Base-by-base conservation (phyloP, 1,139 yeast species). In the Geotrichum histeridarum region DNA sequence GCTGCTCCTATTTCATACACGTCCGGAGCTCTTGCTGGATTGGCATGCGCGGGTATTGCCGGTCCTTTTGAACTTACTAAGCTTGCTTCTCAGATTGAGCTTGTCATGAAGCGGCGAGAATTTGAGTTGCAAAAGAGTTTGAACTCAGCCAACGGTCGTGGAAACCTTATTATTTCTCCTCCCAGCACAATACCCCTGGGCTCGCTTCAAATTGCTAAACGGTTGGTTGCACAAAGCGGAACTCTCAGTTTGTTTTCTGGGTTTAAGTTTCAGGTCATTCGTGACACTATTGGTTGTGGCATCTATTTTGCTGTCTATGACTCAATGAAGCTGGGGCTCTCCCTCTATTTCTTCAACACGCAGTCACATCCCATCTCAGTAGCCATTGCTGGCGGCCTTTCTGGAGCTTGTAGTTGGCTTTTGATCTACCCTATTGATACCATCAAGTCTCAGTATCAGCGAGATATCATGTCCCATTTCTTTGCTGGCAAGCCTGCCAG, bases 21-120 rank as follows among this genome's bases (percentile, higher is more conserved):
- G 1, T 77, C 94, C 0, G 96, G 95, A 0, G 70, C 78, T 6
- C 60, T 80, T 1, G 82, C 94, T 0, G 95, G 95, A 1, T 79
- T 80, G 1, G 73, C 77, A 1, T 83, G 85, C 12, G 78, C 90
- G 1, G 51, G 80, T 4, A 79, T 86, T 66, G 87, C 94, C 2
- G 84, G 93, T 63, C 96, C 96, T 0, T 88, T 88, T 67, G 96
- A 88, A 67, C 81, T 86, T 67, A 83, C 93, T 50, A 89, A 89
- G 66, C 76, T 88, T 7, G 87, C 85, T 58, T 85, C 93, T 42
- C 96, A 89, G 67, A 79, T 88, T 42, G 77, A 75, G 59, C 57
- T 67, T 42, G 64, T 62, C 74, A 81, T 62, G 65, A 78, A 57
- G 66, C 81, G 63, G 77, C 49, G 59, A 31, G 55, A 50, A 9